Evolutionary conservation across 2,329 filamentous ascomycete genomes (phyloP), one percentile per base, ranked within the genome.

Genomic region (Helotiales sp.): DNA sequence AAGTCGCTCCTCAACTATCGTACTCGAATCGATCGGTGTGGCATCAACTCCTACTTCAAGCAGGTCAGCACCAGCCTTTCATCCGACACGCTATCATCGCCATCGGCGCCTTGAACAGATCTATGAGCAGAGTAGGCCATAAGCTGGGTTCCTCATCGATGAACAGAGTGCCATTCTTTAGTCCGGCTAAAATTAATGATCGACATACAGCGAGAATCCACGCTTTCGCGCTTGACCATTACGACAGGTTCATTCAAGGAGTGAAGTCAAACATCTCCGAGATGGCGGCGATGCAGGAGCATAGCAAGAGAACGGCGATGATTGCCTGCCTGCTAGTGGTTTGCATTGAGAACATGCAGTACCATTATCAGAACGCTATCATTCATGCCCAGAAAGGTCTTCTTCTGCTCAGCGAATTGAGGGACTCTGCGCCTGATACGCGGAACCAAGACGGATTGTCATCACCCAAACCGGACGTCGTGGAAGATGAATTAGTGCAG

Each of bases 311-410:
- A 24, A 54, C 60, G 27, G 60, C 62, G 8, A 58, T 66, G 54
- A 64, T 66, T 34, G 50, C 59, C 10, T 68, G 63, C 52, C 33
- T 68, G 12, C 54, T 68, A 4, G 62, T 66, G 7, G 59, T 67
- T 2, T 68, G 65, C 42, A 66, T 68, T 22, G 66, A 68, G 53
- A 64, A 52, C 22, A 60, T 66, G 55, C 62, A 64, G 48, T 62
- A 56, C 33, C 58, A 57, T 15, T 54, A 58, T 42, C 38, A 54
- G 25, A 55, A 47, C 24, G 62, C 60, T 5, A 47, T 63, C 5
- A 40, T 36, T 15, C 61, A 65, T 52, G 58, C 58, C 3, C 55
- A 58, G 33, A 54, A 55, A 19, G 59, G 62, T 1, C 42, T 63
- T 7, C 46, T 54, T n/a, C 42, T 66, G 5, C 50, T 66, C 48